Evolutionary conservation across 495 filamentous ascomycete species (phyloP), one percentile per base, ranked within the genome.

Genomic region (Schizothecium vesticola): DNA sequence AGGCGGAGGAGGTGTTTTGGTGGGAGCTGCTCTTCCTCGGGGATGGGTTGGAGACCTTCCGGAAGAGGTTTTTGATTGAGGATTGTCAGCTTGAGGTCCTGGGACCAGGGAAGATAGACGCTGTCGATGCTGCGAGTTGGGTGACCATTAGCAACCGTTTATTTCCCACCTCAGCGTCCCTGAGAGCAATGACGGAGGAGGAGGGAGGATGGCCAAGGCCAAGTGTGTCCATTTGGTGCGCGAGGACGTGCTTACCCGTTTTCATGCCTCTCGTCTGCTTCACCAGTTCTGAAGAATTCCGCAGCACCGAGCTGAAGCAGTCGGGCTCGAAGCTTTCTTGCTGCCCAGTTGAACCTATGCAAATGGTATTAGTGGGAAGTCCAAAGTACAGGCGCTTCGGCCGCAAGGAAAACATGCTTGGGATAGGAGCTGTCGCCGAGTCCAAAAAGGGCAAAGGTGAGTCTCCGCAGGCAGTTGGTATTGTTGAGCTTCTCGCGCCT

Each of bases 381-480:
- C 16, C 4, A 13, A 29, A 26, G 3, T 11, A 56, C 25, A 51
- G 3, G 59, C 26, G 11, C 21, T 13, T 28, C 12, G 5, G 22
- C 19, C 4, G 21, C n/a, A 6, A 13, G 59, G 25, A 11, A 21
- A 23, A 59, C 73, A 56, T 83, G 94, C 91, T 94, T 92, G 5
- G 89, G 86, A 85, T 99, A 99, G 3, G 92, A 95, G 72, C 90
- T 96, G 79, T 99, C 94, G 1, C 95, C 95, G 19, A 97, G 84
- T 7, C 95, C 96, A 83, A 99, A 97, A 0, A 88, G 89, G 21
- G 91, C 86, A 77, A 97, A 97, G 1, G 82, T 81, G 22, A 96
- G 80, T 24, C 82, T 80, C 21, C 78, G 72, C 57, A 99, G 81
- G 72, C 86, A 94, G 63, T 86, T 88, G 23, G 86, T 79, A 29